Conservation (phyloP, 1,284 basidiomycete genomes). For the Boletus sp. region DNA sequence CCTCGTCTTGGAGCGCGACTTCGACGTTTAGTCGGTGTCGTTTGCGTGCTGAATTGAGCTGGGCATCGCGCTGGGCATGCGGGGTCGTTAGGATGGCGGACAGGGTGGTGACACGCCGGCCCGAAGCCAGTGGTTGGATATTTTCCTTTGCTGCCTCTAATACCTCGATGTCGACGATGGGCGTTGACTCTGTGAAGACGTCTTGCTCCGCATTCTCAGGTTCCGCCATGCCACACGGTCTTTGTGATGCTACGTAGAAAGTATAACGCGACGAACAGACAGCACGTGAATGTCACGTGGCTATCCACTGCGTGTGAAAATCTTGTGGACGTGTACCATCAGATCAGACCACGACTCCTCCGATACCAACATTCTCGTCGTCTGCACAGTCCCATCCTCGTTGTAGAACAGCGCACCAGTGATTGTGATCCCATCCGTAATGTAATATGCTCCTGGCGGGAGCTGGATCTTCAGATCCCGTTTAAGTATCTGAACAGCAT, state of each 20-base stretch:
- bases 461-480: slow-evolving; percentile 3
- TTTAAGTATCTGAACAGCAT: background rate
- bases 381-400: slow-evolving; percentile 12
- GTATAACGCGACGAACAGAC: slow-evolving; percentile 24
- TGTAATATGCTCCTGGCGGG: background rate
- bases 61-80: slow-evolving; percentile 70
- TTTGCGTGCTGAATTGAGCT: slow-evolving; percentile 63
- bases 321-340: slow-evolving; percentile 15
- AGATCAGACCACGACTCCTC: slow-evolving; percentile 14
- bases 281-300: slow-evolving; percentile 29
- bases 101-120: slow-evolving; percentile 73
- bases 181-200: slow-evolving; percentile 29
- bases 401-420: slow-evolving; percentile 16
- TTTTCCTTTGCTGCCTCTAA: slow-evolving; percentile 85
- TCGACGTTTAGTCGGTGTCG: slow-evolving; percentile 58
- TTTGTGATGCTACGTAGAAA: background rate
- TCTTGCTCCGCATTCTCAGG: slow-evolving; percentile 28
- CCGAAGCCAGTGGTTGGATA: slow-evolving; percentile 75
- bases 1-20: slow-evolving; percentile 57
- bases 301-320: slow-evolving; percentile 12
- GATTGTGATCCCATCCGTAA: background rate
- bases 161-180: slow-evolving; percentile 73
- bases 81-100: slow-evolving; percentile 73
- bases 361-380: slow-evolving; percentile 6
- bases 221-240: slow-evolving; percentile 23